Base-by-base conservation (phyloP, 495 filamentous ascomycete genomes). In the Neurospora discreta region DNA sequence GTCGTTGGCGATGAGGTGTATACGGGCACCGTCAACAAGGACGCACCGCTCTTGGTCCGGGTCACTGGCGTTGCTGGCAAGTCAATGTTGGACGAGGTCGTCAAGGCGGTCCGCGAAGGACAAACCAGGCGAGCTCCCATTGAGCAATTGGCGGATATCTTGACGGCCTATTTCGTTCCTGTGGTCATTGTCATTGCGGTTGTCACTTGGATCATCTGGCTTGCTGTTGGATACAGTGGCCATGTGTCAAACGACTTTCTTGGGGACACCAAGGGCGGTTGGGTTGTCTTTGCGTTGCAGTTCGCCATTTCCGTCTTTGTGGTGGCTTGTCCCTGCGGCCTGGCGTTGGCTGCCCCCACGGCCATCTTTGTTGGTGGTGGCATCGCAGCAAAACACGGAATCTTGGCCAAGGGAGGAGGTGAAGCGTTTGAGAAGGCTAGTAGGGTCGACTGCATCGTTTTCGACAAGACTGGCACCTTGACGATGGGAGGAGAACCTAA, bases 261-360 rank as follows among this genome's bases (percentile, higher is more conserved):
- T 11, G 90, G 91, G 68, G 78, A 82, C 41, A 82, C 87, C 6
- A 84, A 88, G 26, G 93, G 92, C 33, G 91, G 92, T 16, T 97
- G 94, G 93, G 85, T 91, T 0, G 90, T 92, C 20, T 98, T 94
- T 88, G 91, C 92, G 23, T 83, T 98, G 43, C 89, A 95, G 70
- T 98, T 98, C 77, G 92, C 95, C 0, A 97, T 98, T 73, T 89
- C 95, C 5, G 95, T 97, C 3, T 98, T 98, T 80, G 93, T 98
- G 40, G 90, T 98, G 42, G 95, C 95, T 7, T 98, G 95, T 79
- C 95, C 95, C 15, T 98, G 95, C 75, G 95, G 95, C 23, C 88
- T 98, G 67, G 95, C 90, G 3, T 89, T 98, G 36, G 95, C 95
- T 71, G 93, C 95, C 3, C 95, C 95, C 18, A 98, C 95, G 0